Evolutionary conservation across 2,329 filamentous ascomycete species (phyloP).

Genomic region (Arthroderma sp.): DNA sequence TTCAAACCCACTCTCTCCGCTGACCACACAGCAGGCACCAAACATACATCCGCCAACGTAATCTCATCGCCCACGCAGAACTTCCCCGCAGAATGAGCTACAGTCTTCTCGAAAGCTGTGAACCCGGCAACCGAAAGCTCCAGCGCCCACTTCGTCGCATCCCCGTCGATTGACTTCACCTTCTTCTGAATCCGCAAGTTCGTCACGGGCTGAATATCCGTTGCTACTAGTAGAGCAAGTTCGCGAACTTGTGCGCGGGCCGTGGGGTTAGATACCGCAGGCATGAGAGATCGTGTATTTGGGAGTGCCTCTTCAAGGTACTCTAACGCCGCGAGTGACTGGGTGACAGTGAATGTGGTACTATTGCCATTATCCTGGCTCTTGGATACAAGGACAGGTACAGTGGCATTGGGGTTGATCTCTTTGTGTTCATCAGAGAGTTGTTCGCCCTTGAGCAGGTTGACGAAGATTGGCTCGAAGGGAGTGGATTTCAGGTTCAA

Average conservation of each 20-base stretch:
- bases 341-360: conserved; percentile 36
- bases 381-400: conserved; percentile 41
- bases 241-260: conserved; percentile 42
- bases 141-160: conserved; percentile 39
- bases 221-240: conserved; percentile 43
- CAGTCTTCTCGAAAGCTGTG: conserved; percentile 42
- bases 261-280: conserved; percentile 28
- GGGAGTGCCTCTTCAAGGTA: conserved; percentile 48
- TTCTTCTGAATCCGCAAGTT: conserved; percentile 44
- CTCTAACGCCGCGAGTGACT: conserved; percentile 50
- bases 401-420: conserved; percentile 43
- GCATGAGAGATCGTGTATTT: conserved; percentile 33
- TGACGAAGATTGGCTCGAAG: conserved; percentile 39
- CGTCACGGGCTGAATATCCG: conserved; percentile 50
- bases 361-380: conserved; percentile 11
- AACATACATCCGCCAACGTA: conserved; percentile 47
- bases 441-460: conserved; percentile 46
- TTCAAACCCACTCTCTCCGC: conserved; percentile 46
- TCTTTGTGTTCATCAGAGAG: conserved; percentile 33
- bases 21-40: conserved; percentile 48
- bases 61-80: conserved; percentile 47
- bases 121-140: conserved; percentile 43
- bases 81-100: conserved; percentile 33
- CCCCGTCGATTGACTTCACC: conserved; percentile 33
- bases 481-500: conserved; percentile 44